Conservation (phyloP, 495 filamentous ascomycete genomes). For the Hypoxylon subgilvum region DNA sequence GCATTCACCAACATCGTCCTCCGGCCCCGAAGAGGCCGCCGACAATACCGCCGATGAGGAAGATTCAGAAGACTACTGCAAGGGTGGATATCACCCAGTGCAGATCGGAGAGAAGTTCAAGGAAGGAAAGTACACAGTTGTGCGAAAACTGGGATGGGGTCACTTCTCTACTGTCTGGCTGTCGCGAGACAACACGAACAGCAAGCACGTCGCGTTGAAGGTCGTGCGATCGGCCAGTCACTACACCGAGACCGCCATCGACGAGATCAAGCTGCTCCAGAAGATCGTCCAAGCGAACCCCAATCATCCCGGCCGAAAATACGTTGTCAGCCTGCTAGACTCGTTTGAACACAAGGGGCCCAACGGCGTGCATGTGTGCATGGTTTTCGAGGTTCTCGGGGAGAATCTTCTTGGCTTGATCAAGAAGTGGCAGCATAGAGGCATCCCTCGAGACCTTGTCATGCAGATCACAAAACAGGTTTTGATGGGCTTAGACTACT, state of each 20-base stretch:
- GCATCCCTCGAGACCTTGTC: conserved; percentile 93
- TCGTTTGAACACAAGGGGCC: conserved; percentile 98
- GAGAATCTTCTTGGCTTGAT: conserved; percentile 96
- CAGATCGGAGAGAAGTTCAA: conserved; percentile 95
- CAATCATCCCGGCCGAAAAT: conserved; percentile 87
- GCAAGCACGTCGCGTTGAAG: conserved; percentile 96
- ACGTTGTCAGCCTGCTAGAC: conserved; percentile 94
- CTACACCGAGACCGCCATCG: conserved; percentile 98
- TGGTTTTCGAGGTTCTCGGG: conserved; percentile 98
- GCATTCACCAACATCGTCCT: conserved; percentile 77
- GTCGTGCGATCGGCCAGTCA: conserved; percentile 96
- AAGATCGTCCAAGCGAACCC: conserved; percentile 95
- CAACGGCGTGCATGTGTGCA: conserved; percentile 95
- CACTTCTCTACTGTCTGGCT: conserved; percentile 99
- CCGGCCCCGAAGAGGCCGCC: conserved; percentile 79
- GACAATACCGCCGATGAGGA: conserved; percentile 97
- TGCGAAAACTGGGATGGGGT: conserved; percentile 97
- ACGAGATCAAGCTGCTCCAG: conserved; percentile 97
- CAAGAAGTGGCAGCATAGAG: conserved; percentile 97
- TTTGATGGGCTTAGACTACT: conserved; percentile 89
- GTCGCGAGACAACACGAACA: conserved; percentile 85
- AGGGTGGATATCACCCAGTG: conserved; percentile 96
- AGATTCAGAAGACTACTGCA: conserved; percentile 98
- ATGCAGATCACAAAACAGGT: conserved; percentile 99
- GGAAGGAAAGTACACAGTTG: conserved; percentile 93